Conservation (phyloP, 1,139 yeast genomes). For the Diutina scorzettiae region DNA sequence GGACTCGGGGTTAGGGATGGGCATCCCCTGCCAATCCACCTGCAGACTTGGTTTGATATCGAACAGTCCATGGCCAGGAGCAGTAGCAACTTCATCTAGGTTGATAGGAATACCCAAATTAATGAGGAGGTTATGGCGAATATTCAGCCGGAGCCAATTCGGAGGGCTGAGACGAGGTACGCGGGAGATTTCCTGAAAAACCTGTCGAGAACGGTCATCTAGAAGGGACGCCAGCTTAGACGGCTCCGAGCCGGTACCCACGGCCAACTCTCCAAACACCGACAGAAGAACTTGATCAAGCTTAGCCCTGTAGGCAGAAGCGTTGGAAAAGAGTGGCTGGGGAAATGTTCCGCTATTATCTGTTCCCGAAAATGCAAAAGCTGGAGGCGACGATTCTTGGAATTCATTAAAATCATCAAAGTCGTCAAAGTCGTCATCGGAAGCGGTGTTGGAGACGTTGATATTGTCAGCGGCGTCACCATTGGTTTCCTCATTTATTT, state of each 20-base stretch:
- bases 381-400: slow-evolving; percentile 12
- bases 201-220: slow-evolving; percentile 17
- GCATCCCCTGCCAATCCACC: slow-evolving; percentile 22
- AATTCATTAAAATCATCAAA: slow-evolving; percentile 27
- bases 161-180: slow-evolving; percentile 35
- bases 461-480: not conserved
- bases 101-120: slow-evolving; percentile 50
- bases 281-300: slow-evolving; percentile 14
- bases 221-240: slow-evolving; percentile 10
- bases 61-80: slow-evolving; percentile 8
- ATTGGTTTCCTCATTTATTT: not conserved
- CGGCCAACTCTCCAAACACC: slow-evolving; percentile 10
- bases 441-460: not conserved
- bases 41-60: slow-evolving; percentile 6
- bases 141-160: slow-evolving; percentile 48
- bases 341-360: slow-evolving; percentile 6
- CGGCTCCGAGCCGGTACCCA: not conserved
- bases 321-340: slow-evolving; percentile 11
- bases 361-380: not conserved
- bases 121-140: slow-evolving; percentile 43
- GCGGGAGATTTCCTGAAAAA: slow-evolving; percentile 23
- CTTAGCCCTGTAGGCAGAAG: slow-evolving; percentile 10
- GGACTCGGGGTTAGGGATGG: slow-evolving; percentile 17
- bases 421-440: slow-evolving; percentile 10
- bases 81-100: slow-evolving; percentile 31